Conservation (phyloP, 345 rosid species). For the Brassica cretica region DNA sequence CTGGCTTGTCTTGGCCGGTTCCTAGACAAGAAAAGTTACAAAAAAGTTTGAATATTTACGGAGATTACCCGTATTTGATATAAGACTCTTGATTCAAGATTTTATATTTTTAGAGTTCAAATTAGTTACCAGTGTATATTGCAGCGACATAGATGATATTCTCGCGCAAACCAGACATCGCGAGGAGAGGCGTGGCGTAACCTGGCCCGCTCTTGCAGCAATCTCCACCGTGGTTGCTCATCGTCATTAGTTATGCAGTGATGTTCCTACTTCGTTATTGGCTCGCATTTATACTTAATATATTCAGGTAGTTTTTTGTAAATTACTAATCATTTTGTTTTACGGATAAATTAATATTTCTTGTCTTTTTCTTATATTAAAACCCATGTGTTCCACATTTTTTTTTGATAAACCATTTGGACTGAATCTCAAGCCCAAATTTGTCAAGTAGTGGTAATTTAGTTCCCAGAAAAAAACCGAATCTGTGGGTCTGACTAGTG, state of each 20-base stretch:
- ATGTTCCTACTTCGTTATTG: background rate
- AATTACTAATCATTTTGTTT: too few species aligned
- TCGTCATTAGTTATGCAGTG: conserved; percentile 9
- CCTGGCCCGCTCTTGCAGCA: conserved; percentile 79
- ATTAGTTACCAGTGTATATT: conserved; percentile 59
- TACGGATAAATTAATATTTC: too few species aligned
- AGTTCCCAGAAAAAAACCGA: too few species aligned
- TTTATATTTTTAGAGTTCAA: background rate
- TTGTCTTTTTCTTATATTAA: too few species aligned
- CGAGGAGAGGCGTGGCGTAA: conserved; percentile 74
- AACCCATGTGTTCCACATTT: too few species aligned
- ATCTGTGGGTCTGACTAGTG: too few species aligned
- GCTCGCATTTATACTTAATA: background rate
- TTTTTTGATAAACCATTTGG: too few species aligned
- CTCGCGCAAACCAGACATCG: conserved; percentile 84
- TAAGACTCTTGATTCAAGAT: too few species aligned
- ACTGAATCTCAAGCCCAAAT: too few species aligned
- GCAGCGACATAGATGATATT: conserved; percentile 75
- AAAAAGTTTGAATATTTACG: background rate
- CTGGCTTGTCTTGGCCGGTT: conserved; percentile 71
- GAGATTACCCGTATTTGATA: background rate
- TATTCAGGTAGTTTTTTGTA: background rate
- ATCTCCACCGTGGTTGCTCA: conserved; percentile 7
- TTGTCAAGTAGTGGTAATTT: too few species aligned
- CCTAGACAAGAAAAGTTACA: conserved; percentile 41